phyloP scores from a whole-genome alignment of 2,329 filamentous ascomycete species.

The Ophidiomyces ophidiicola region DNA sequence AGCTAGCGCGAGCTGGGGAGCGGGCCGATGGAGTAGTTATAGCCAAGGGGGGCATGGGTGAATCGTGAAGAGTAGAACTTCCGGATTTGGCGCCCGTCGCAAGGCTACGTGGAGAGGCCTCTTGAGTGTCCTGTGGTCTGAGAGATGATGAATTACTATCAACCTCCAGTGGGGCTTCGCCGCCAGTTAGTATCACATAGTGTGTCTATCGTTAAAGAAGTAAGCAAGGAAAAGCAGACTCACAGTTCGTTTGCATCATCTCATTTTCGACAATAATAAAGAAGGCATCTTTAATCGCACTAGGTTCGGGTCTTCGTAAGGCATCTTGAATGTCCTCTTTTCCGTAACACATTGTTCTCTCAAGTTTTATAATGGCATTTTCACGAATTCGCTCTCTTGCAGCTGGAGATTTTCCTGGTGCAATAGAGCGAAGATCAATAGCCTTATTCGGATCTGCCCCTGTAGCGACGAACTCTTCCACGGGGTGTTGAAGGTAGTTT shows the following conservation, averaged over 20 bases:
- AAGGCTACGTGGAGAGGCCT: neutral
- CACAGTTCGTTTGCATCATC: constrained; percentile 88
- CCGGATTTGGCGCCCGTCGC: neutral
- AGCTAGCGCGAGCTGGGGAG: constrained; percentile 50
- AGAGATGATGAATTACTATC: constrained; percentile 25
- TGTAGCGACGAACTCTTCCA: constrained; percentile 85
- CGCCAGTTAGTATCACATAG: constrained; percentile 2
- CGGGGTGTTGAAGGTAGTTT: constrained; percentile 71
- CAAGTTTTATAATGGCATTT: constrained; percentile 86
- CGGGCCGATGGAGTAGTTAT: constrained; percentile 1
- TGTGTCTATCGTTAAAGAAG: neutral
- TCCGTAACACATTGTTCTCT: constrained; percentile 95
- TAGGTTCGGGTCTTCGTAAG: constrained; percentile 80
- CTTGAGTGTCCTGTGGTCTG: neutral
- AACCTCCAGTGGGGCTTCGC: constrained; percentile 11
- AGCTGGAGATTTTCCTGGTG: constrained; percentile 61
- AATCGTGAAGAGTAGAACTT: neutral
- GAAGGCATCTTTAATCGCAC: constrained; percentile 97
- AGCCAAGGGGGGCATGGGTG: constrained; percentile 10
- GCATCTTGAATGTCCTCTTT: constrained; percentile 93
- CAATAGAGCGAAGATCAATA: constrained; percentile 71
- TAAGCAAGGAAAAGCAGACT: constrained; percentile 32
- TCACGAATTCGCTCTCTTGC: constrained; percentile 84
- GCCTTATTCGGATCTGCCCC: constrained; percentile 89
- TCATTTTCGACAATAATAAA: constrained; percentile 97